These are phyloP conservation scores for Starmera caribaea DNA, from an alignment of 805 yeast genomes.

Conservation along the genomic window DNA sequence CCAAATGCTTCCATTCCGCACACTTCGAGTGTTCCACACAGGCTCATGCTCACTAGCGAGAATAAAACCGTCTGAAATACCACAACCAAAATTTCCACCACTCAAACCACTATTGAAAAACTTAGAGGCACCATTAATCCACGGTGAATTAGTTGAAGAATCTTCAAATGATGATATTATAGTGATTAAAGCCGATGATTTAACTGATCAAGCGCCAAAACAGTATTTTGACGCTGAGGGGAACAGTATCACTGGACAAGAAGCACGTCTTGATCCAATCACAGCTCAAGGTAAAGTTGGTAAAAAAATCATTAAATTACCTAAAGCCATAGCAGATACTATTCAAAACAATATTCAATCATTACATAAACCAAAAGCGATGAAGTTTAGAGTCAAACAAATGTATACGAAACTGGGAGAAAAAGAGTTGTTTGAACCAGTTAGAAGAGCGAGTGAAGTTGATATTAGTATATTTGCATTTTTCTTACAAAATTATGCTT, in stretches of 20 bases:
- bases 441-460: conserved; percentile 39
- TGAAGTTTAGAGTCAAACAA: conserved; percentile 54
- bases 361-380: conserved; percentile 49
- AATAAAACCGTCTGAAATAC: too few relatives aligned
- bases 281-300: conserved; percentile 48
- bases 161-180: too few relatives aligned
- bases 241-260: conserved; percentile 14
- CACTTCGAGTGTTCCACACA: too few relatives aligned
- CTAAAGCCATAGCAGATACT: conserved; percentile 42
- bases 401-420: conserved; percentile 41
- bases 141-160: too few relatives aligned
- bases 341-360: conserved; percentile 58
- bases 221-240: background rate
- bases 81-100: too few relatives aligned
- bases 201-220: background rate
- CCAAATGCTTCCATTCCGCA: too few relatives aligned
- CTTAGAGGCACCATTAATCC: too few relatives aligned
- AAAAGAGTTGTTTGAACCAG: conserved; percentile 43
- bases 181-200: conserved; percentile 7
- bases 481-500: conserved; percentile 74
- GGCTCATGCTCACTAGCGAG: too few relatives aligned
- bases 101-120: too few relatives aligned
- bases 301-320: conserved; percentile 43
- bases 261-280: conserved; percentile 39
- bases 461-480: conserved; percentile 77